A percentile compares a stretch with the other conserved stretches of the same genome.
phyloP scores from a whole-genome alignment of 208 protist genomes.

The Porcisia hertigi region DNA sequence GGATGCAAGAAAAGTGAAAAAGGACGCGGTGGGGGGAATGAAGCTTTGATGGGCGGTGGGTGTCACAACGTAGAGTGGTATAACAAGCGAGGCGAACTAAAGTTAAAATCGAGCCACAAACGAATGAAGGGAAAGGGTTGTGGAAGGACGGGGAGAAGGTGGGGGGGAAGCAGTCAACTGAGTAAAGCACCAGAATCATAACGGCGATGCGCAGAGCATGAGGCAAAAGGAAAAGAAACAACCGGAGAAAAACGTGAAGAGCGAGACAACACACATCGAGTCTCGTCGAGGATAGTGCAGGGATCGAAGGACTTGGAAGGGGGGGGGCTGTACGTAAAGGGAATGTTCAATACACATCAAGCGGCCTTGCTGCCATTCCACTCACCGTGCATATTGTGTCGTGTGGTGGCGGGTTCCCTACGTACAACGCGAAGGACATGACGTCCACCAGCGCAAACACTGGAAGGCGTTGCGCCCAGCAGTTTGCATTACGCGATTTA shows the following conservation, averaged over 20 bases:
- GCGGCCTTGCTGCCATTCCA: background rate
- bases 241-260: too few species aligned
- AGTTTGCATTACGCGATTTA: background rate
- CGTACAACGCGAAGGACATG: background rate
- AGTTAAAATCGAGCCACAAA: background rate
- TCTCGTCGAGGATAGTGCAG: too few species aligned
- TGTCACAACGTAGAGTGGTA: background rate
- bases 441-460: background rate
- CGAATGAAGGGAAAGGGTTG: background rate
- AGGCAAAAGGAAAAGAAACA: too few species aligned
- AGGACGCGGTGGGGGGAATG: background rate
- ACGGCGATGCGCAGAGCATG: too few species aligned
- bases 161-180: background rate
- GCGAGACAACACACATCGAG: too few species aligned
- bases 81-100: background rate
- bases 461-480: background rate
- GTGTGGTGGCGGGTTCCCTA: background rate
- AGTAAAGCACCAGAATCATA: background rate
- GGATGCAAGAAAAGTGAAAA: background rate
- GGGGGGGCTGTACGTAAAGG: too few species aligned
- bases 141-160: too few species aligned
- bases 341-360: background rate
- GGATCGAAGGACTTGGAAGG: too few species aligned
- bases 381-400: background rate
- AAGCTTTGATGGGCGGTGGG: background rate